Conservation (phyloP, 331 rosid genomes). For the Stylosanthes scabra region DNA sequence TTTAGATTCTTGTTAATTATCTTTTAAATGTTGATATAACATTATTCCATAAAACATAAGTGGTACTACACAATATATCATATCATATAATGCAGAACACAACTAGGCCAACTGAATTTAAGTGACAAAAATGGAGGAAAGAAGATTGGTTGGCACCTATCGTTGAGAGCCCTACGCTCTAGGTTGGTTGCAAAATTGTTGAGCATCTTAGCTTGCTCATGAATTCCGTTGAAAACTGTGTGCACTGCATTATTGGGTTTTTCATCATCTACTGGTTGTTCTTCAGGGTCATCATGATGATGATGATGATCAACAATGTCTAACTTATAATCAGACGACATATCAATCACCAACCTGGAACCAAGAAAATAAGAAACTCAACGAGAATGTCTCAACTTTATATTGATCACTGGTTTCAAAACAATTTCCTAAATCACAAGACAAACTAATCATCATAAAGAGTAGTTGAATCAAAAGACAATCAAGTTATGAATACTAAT, state of each 20-base stretch:
- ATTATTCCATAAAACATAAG: too few relatives aligned
- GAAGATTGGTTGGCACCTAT: slow-evolving; percentile 53
- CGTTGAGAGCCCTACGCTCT: slow-evolving; percentile 66
- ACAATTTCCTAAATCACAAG: too few relatives aligned
- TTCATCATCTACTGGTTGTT: slow-evolving; percentile 37
- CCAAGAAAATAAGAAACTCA: background rate
- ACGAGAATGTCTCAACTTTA: too few relatives aligned
- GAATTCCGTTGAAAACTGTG: slow-evolving; percentile 43
- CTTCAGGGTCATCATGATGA: slow-evolving; percentile 50
- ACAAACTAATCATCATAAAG: background rate
- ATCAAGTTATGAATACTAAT: background rate
- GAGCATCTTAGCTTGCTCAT: slow-evolving; percentile 46
- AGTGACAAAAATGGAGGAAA: slow-evolving; percentile 11
- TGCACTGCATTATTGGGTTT: slow-evolving; percentile 34
- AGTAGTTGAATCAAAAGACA: too few relatives aligned
- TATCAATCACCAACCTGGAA: slow-evolving; percentile 55
- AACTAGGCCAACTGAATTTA: too few relatives aligned
- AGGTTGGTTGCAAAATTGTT: slow-evolving; percentile 45
- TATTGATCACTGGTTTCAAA: too few relatives aligned
- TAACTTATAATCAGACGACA: slow-evolving; percentile 66
- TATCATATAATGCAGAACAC: too few relatives aligned
- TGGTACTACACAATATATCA: too few relatives aligned
- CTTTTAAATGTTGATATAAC: too few relatives aligned
- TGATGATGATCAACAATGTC: slow-evolving; percentile 43
- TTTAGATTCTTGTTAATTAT: too few relatives aligned